These are phyloP conservation scores for Lachancea quebecensis DNA, from an alignment of 805 yeast species.

Conservation along the genomic window DNA sequence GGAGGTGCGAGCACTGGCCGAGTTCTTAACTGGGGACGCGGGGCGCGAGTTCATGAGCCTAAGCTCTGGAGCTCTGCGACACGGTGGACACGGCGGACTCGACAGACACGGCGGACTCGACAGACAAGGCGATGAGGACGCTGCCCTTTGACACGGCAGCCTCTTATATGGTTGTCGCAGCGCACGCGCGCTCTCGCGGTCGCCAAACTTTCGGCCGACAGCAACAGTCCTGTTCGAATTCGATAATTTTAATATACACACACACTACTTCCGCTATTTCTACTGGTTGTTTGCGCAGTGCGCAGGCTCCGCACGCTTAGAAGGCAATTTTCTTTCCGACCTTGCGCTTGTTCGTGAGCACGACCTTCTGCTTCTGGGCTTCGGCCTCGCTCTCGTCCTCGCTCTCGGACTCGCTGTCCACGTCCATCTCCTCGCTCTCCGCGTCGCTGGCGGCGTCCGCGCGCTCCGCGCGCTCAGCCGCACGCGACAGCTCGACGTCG, in stretches of 20 bases:
- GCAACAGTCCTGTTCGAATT: background rate
- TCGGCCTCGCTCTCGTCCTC: slow-evolving; percentile 45
- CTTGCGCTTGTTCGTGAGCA: slow-evolving; percentile 45
- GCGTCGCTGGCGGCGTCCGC: slow-evolving; percentile 41
- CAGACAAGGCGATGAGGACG: background rate
- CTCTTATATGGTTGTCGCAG: background rate
- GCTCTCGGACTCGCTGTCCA: slow-evolving; percentile 40
- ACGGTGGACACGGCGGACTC: too few species aligned
- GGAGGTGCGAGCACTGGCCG: slow-evolving; percentile 3
- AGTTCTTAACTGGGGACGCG: slow-evolving; percentile 3
- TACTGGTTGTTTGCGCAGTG: background rate
- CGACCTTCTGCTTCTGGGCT: slow-evolving; percentile 53
- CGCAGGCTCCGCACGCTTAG: slow-evolving; percentile 9
- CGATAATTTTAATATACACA: background rate
- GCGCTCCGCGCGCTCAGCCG: slow-evolving; percentile 63
- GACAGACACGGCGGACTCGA: too few species aligned
- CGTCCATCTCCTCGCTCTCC: slow-evolving; percentile 40
- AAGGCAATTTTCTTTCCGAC: slow-evolving; percentile 37
- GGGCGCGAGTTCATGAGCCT: background rate
- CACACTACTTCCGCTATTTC: too few species aligned
- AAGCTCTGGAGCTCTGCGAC: background rate
- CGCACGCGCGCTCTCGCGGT: too few species aligned
- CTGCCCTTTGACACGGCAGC: background rate
- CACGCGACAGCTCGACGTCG: slow-evolving; percentile 81
- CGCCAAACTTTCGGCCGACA: too few species aligned